These are phyloP conservation scores for Sporobolomyces phaffii DNA, from an alignment of 768 basidiomycete species.

Conservation along the genomic window DNA sequence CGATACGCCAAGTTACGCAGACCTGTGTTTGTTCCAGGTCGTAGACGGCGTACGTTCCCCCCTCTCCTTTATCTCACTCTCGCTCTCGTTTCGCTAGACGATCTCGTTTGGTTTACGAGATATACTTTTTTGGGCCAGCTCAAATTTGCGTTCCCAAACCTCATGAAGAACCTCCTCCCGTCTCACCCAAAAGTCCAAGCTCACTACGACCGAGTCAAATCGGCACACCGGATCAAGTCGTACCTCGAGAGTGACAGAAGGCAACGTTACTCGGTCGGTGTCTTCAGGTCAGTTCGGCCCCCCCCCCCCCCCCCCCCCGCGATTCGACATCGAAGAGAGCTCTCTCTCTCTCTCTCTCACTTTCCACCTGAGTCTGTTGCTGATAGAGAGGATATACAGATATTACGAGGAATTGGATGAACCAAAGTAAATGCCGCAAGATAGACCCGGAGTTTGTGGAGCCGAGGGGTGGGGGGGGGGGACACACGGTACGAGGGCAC, in stretches of 20 bases:
- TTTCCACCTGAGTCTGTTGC: background rate
- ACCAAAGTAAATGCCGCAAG: too few species aligned
- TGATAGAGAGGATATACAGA: background rate
- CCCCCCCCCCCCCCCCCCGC: too few species aligned
- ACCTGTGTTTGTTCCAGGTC: conserved; percentile 51
- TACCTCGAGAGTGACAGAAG: conserved; percentile 37
- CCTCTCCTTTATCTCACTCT: conserved; percentile 34
- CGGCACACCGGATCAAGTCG: conserved; percentile 38
- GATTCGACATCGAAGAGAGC: background rate
- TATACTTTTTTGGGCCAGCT: background rate
- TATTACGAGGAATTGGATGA: conserved; percentile 34
- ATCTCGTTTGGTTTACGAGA: background rate
- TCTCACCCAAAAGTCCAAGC: conserved; percentile 45
- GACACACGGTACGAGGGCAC: too few species aligned
- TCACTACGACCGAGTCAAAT: conserved; percentile 46
- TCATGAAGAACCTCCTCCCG: conserved; percentile 41
- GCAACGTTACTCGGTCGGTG: conserved; percentile 24
- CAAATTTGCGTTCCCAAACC: conserved; percentile 49
- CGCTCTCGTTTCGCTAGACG: background rate
- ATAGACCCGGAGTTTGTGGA: too few species aligned
- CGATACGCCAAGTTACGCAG: conserved; percentile 48
- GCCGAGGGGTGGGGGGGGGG: too few species aligned
- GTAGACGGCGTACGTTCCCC: conserved; percentile 40
- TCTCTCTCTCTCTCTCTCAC: background rate
- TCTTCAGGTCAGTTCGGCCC: conserved; percentile 18